Percentiles rank a stretch among this genome's conserved stretches.
phyloP scores from a whole-genome alignment of 108 stramenopile genomes.

The Skeletonema tropicum region DNA sequence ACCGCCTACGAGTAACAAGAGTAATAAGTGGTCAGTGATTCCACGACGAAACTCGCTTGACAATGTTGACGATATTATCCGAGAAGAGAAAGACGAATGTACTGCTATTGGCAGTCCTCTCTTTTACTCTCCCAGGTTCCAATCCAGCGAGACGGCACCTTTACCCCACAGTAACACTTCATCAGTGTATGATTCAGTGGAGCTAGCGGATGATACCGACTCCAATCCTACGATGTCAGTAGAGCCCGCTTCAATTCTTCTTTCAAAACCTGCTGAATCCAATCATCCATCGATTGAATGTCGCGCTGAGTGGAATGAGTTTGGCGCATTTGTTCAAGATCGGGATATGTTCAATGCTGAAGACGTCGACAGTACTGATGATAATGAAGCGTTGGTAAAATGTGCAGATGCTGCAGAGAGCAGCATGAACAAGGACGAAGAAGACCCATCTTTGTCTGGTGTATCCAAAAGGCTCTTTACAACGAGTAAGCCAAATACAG shows the following conservation, averaged over 20 bases:
- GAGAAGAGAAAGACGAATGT: background rate
- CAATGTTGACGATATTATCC: background rate
- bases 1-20: background rate
- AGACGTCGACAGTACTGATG: background rate
- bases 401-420: background rate
- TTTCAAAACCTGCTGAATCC: background rate
- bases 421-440: too few species aligned
- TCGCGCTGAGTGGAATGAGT: background rate
- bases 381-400: background rate
- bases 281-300: background rate
- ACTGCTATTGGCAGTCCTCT: background rate
- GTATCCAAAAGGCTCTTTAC: background rate
- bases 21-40: background rate
- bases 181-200: background rate
- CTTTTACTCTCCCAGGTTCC: slow-evolving; percentile 2
- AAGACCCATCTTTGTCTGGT: background rate
- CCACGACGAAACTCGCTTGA: background rate
- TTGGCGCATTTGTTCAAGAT: background rate
- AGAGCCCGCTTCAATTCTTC: background rate
- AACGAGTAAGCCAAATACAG: background rate
- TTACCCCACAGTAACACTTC: slow-evolving; percentile 1
- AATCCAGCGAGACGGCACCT: background rate
- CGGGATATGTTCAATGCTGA: background rate
- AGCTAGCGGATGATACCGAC: background rate
- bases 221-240: background rate